Evolutionary conservation across 495 filamentous ascomycete genomes (phyloP).

Genomic region (Trypethelium eluteriae): DNA sequence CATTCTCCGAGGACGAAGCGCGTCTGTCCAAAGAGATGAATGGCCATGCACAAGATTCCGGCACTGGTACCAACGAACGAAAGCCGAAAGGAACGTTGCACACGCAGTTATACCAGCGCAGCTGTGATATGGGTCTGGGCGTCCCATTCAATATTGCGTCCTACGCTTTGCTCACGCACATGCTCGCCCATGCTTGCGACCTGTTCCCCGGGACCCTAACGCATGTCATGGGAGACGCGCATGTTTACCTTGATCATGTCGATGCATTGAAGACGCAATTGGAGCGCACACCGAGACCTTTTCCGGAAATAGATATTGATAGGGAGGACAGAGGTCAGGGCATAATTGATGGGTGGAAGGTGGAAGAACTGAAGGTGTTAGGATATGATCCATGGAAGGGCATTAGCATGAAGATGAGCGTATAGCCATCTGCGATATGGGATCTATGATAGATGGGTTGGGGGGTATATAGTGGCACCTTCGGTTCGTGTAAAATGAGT

Average conservation of each 20-base stretch:
- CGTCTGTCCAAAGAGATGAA: slow-evolving; percentile 3
- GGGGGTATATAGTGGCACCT: too few relatives aligned
- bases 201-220: slow-evolving; percentile 76
- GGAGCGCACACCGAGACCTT: slow-evolving; percentile 67
- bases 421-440: slow-evolving; percentile 42
- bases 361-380: slow-evolving; percentile 79
- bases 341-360: slow-evolving; percentile 74
- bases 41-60: not conserved
- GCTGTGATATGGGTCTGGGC: slow-evolving; percentile 92
- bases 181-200: slow-evolving; percentile 80
- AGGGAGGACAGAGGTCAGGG: slow-evolving; percentile 41
- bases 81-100: slow-evolving; percentile 60
- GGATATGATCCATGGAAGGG: slow-evolving; percentile 85
- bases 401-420: slow-evolving; percentile 97
- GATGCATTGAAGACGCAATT: slow-evolving; percentile 78
- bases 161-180: slow-evolving; percentile 88
- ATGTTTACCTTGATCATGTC: slow-evolving; percentile 89
- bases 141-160: slow-evolving; percentile 96
- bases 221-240: slow-evolving; percentile 93
- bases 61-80: slow-evolving; percentile 20
- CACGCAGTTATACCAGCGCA: slow-evolving; percentile 86
- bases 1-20: slow-evolving; percentile 41
- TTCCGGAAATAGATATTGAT: slow-evolving; percentile 63
- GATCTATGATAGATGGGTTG: not conserved
- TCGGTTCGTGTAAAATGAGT: too few relatives aligned